Evolutionary conservation across 805 yeast species (phyloP).

Genomic region (Pichia exigua): DNA sequence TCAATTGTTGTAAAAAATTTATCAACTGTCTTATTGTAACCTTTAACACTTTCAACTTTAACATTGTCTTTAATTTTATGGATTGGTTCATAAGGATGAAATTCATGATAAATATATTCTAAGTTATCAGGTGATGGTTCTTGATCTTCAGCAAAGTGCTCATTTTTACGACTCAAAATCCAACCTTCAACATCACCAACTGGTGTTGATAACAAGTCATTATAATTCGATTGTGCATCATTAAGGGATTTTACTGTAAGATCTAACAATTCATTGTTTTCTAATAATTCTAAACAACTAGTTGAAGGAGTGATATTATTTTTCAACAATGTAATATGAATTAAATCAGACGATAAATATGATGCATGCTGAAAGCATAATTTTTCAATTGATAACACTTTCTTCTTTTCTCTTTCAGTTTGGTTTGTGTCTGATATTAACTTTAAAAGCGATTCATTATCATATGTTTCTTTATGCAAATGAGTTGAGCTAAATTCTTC

Average conservation of each 20-base stretch:
- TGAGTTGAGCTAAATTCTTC: slow-evolving; percentile 4
- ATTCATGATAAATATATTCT: slow-evolving; percentile 43
- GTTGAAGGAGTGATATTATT: slow-evolving; percentile 36
- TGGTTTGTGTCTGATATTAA: slow-evolving; percentile 36
- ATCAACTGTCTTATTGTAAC: slow-evolving; percentile 80
- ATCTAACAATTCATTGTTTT: slow-evolving; percentile 23
- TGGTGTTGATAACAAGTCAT: slow-evolving; percentile 28
- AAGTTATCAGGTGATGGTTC: slow-evolving; percentile 27
- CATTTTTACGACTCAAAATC: slow-evolving; percentile 56
- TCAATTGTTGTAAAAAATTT: slow-evolving; percentile 78
- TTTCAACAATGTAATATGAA: slow-evolving; percentile 48
- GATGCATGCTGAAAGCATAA: slow-evolving; percentile 60
- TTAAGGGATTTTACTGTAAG: slow-evolving; percentile 37
- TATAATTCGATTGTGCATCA: slow-evolving; percentile 38
- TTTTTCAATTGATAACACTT: slow-evolving; percentile 58
- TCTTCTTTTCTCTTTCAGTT: slow-evolving; percentile 32
- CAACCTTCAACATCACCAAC: slow-evolving; percentile 43
- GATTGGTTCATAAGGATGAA: slow-evolving; percentile 45
- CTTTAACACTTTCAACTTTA: slow-evolving; percentile 38
- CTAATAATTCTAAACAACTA: slow-evolving; percentile 25
- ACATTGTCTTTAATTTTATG: slow-evolving; percentile 25
- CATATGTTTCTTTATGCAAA: slow-evolving; percentile 15
- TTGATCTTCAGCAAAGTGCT: slow-evolving; percentile 35
- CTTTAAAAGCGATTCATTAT: slow-evolving; percentile 24
- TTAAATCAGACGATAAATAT: slow-evolving; percentile 70